A percentile compares a stretch with the other conserved stretches of the same genome.
phyloP scores from a whole-genome alignment of 352 stramenopile species.

The Plasmopara halstedii region DNA sequence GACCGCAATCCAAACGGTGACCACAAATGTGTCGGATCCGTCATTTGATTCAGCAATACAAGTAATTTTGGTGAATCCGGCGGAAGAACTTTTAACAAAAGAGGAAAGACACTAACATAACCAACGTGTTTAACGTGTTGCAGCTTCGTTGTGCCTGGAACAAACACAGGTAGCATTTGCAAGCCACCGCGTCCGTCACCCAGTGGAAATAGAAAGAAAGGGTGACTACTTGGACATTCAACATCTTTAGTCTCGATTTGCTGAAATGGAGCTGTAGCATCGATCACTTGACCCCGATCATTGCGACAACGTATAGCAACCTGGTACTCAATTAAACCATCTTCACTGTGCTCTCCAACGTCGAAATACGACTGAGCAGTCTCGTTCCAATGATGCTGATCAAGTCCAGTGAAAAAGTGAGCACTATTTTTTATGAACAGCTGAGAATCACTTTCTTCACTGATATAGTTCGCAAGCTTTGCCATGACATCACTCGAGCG shows the following conservation, averaged over 20 bases:
- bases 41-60: slow-evolving; percentile 49
- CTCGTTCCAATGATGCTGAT: slow-evolving; percentile 69
- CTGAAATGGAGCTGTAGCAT: slow-evolving; percentile 30
- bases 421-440: slow-evolving; percentile 25
- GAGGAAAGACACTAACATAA: slow-evolving; percentile 85
- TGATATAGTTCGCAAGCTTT: slow-evolving; percentile 35
- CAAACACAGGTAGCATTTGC: slow-evolving; percentile 64
- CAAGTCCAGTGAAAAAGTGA: slow-evolving; percentile 37
- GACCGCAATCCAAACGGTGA: slow-evolving; percentile 80
- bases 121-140: slow-evolving; percentile 80
- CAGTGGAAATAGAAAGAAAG: slow-evolving; percentile 68
- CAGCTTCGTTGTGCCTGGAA: slow-evolving; percentile 42
- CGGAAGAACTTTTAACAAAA: slow-evolving; percentile 67
- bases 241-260: slow-evolving; percentile 29
- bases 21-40: slow-evolving; percentile 60
- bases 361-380: slow-evolving; percentile 67
- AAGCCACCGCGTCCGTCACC: slow-evolving; percentile 72
- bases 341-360: slow-evolving; percentile 66
- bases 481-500: slow-evolving; percentile 52
- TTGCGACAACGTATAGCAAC: slow-evolving; percentile 65
- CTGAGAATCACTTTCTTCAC: slow-evolving; percentile 14
- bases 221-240: slow-evolving; percentile 49
- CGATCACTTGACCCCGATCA: slow-evolving; percentile 29
- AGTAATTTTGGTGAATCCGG: slow-evolving; percentile 57
- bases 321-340: slow-evolving; percentile 60